Evolutionary conservation across 2,329 filamentous ascomycete species (phyloP), one percentile per base, ranked within the genome.

Genomic region (Metarhizium robertsii): DNA sequence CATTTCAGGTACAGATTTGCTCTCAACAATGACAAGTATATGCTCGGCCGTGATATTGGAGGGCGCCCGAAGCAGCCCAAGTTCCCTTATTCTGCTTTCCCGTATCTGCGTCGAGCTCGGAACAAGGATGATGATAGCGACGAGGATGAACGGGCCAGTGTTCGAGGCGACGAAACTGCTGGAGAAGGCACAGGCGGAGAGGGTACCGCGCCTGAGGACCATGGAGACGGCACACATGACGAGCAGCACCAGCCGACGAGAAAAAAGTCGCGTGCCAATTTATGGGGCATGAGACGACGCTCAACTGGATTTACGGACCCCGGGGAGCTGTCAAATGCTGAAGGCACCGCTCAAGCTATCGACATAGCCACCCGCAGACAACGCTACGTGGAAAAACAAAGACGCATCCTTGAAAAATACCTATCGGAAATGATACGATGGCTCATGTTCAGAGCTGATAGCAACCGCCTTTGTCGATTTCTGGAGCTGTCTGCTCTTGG

Each of bases 391-490:
- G 90, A 95, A 63, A 85, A 83, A 59, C 92, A 96, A 70, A 83
- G 92, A 55, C 87, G 85, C 63, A 90, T 89, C 67, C 76, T 99
- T 36, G 94, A 97, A 67, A 84, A 85, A 51, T 99, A 99, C 67
- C 75, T 99, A 20, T 90, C 92, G 60, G 88, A 92, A 65, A 90
- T 97, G 85, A 92, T 97, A 58, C 85, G 90, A 54, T 97, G 92
- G 81, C 84, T 99, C 64, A 97, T 99, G 72, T 99, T 99, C 73
- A 84, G 92, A 49, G 86, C 94, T 6, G 92, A 97, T 70, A 96
- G 91, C 72, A 97, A 96, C 65, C 85, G 94, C 10, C 77, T 99
- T 4, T 99, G 94, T 73, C 94, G 95, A 61, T 99, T 99, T 68
- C 76, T 99, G 2, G 94, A 99, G 68, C 77, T 99, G 8, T 99